Evolutionary conservation across 208 protist species (phyloP).

Genomic region (Trypanosoma lewisi): DNA sequence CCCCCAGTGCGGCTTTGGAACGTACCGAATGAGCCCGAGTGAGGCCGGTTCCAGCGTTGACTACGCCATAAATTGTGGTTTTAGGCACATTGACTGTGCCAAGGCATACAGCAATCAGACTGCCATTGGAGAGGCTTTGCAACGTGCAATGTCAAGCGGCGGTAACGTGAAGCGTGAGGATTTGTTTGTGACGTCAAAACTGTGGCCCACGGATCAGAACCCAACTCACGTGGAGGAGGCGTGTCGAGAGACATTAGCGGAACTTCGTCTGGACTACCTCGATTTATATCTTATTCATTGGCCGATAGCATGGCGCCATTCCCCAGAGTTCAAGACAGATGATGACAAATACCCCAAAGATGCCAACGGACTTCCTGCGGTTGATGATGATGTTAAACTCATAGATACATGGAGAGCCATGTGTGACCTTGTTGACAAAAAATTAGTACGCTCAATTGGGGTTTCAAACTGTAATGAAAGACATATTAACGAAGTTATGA

Average conservation of each 20-base stretch:
- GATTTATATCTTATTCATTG: constrained; percentile 94
- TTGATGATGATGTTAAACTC: constrained; percentile 46
- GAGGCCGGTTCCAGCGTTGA: constrained; percentile 48
- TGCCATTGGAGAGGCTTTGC: constrained; percentile 82
- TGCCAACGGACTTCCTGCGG: constrained; percentile 33
- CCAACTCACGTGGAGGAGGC: constrained; percentile 82
- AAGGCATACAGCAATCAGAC: constrained; percentile 91
- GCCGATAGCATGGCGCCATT: constrained; percentile 83
- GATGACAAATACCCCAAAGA: constrained; percentile 73
- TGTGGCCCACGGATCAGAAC: constrained; percentile 94
- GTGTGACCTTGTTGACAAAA: constrained; percentile 77
- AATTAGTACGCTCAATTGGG: constrained; percentile 87
- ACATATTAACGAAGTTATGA: constrained; percentile 60
- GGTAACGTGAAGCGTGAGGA: constrained; percentile 78
- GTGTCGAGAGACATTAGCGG: constrained; percentile 72
- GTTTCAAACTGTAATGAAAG: constrained; percentile 78
- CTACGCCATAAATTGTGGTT: constrained; percentile 75
- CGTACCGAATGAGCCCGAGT: constrained; percentile 62
- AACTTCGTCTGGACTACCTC: constrained; percentile 86
- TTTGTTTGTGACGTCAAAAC: constrained; percentile 93
- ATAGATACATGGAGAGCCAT: constrained; percentile 87
- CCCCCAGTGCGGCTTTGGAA: constrained; percentile 88
- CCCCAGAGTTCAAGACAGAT: constrained; percentile 36
- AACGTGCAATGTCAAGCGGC: constrained; percentile 35
- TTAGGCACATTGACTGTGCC: constrained; percentile 90